Evolutionary conservation across 371 early-diverging fungal species (phyloP).

Genomic region (Mortierella sp.): DNA sequence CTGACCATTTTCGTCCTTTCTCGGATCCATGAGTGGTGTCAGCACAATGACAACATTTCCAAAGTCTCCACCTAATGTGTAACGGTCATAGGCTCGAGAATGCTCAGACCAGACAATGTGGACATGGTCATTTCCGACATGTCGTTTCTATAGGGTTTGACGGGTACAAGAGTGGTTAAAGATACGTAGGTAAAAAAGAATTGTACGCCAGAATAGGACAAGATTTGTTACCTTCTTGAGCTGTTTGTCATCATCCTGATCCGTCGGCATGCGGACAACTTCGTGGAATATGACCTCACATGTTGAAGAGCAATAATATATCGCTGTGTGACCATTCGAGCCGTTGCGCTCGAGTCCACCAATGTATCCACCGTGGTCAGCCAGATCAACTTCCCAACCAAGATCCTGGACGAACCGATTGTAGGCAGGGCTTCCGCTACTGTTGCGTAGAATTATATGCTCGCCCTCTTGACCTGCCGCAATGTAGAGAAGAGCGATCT

Average conservation of each 20-base stretch:
- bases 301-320: slow-evolving; percentile 85
- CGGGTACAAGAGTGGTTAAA: too few species aligned
- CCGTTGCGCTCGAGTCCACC: slow-evolving; percentile 88
- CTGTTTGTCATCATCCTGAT: slow-evolving; percentile 80
- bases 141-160: slow-evolving; percentile 83
- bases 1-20: slow-evolving; percentile 15
- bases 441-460: slow-evolving; percentile 82
- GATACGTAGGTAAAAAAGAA: too few species aligned
- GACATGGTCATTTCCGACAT: slow-evolving; percentile 97
- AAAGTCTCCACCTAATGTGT: slow-evolving; percentile 96
- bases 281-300: slow-evolving; percentile 95
- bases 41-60: slow-evolving; percentile 95
- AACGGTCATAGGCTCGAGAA: slow-evolving; percentile 80
- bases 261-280: slow-evolving; percentile 89
- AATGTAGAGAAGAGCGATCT: slow-evolving; percentile 93
- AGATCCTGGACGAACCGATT: slow-evolving; percentile 85
- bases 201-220: too few species aligned
- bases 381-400: slow-evolving; percentile 88
- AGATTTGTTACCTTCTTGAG: slow-evolving; percentile 83
- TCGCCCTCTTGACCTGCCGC: slow-evolving; percentile 91
- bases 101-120: slow-evolving; percentile 98
- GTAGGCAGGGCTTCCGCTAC: slow-evolving; percentile 73
- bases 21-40: slow-evolving; percentile 69
- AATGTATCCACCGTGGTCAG: slow-evolving; percentile 84
- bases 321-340: slow-evolving; percentile 81